Evolutionary conservation across 1,284 basidiomycete genomes (phyloP), one percentile per base, ranked within the genome.

Genomic region (Cryptococcus sp.): DNA sequence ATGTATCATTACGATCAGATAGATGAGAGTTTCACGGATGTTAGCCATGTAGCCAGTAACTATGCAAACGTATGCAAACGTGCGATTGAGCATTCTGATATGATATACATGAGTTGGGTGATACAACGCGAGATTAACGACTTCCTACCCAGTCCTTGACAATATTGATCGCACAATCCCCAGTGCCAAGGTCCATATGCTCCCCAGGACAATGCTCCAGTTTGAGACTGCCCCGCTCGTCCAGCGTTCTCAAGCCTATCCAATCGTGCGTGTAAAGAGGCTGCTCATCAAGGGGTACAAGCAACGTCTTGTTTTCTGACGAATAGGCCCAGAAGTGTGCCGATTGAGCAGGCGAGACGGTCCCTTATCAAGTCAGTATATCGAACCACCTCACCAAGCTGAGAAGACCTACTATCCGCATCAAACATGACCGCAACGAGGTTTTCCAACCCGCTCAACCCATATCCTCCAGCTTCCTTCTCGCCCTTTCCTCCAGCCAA

Each of bases 221-320:
- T 12, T 77, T 60, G n/a, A 95, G 76, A 2, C 72, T 77, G 3
- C 83, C 85, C 5, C 76, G 72, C 62, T 87, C 78, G 64, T 95
- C 86, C 40, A 98, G 78, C 44, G 72, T 66, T 21, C 80, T 78
- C 36, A 98, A 73, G 1, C 94, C 94, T 55, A 97, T 88, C 80
- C 88, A 90, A 69, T 98, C 88, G 45, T 90, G 80, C 2, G 65
- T 67, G 72, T 95, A 98, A 34, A 95, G 74, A 5, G 81, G 80
- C 59, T 93, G 90, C 45, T 72, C 59, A 19, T 78, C 77, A 79
- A 95, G 84, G 0, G 86, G 83, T 18, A 94, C 75, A 41, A 90
- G 78, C 0, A 69, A 46, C 72, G 59, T 71, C 63, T 58, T 71
- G 50, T 69, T 71, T 24, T 53, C 51, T 0, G 67, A 61, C 9